Percentiles rank a stretch among this genome's conserved stretches.
Evolutionary conservation across 176 grass and related monocot genomes (phyloP).

Genomic region (Eleusine coracana): DNA sequence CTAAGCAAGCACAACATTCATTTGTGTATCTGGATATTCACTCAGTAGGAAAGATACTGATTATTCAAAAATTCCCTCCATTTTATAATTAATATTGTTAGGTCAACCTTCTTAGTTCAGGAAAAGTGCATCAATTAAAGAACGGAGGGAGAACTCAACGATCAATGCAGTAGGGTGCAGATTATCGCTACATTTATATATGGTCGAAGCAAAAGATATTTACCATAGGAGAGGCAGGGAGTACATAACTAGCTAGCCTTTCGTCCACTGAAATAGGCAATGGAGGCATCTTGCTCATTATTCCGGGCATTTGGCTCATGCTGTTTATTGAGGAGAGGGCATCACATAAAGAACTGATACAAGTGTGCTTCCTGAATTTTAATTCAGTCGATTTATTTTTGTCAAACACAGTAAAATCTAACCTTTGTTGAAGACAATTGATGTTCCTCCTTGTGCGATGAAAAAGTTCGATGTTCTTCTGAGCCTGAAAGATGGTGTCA

Average conservation of each 20-base stretch:
- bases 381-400: constrained; percentile 16
- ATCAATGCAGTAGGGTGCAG: background rate
- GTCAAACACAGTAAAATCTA: constrained; percentile 1
- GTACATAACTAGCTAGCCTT: constrained; percentile 57
- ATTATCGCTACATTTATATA: background rate
- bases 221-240: constrained; percentile 61
- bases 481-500: constrained; percentile 55
- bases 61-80: background rate
- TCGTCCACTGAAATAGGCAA: constrained; percentile 71
- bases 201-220: constrained; percentile 30
- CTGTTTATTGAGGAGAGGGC: constrained; percentile 48
- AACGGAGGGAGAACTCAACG: no score
- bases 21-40: constrained; percentile 10
- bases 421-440: constrained; percentile 75
- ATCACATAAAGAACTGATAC: constrained; percentile 27
- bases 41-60: constrained; percentile 14
- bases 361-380: background rate
- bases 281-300: constrained; percentile 88
- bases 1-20: background rate
- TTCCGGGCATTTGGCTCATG: constrained; percentile 87
- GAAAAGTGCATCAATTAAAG: no score
- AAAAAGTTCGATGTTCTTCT: constrained; percentile 76
- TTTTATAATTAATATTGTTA: no score
- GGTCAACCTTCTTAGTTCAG: no score
- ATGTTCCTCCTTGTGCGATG: constrained; percentile 67